phyloP scores from a whole-genome alignment of 169 alveolate genomes.

The Eimeria sp. region DNA sequence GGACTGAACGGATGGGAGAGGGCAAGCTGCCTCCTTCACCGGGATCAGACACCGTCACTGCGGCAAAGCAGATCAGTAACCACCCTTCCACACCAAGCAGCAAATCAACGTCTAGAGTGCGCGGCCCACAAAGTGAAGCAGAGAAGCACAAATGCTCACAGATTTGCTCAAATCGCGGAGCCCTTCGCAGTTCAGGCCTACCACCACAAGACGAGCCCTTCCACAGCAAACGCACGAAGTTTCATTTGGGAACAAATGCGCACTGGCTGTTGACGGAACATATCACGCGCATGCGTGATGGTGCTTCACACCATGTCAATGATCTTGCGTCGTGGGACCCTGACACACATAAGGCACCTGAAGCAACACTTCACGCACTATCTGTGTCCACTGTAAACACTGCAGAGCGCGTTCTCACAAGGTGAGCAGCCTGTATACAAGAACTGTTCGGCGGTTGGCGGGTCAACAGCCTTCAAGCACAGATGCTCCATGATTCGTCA shows the following conservation, averaged over 20 bases:
- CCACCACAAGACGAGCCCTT: not conserved
- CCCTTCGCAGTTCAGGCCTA: not conserved
- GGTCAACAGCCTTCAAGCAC: not conserved
- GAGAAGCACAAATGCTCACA: too few species aligned
- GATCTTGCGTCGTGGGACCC: not conserved
- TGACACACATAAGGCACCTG: not conserved
- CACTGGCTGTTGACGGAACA: not conserved
- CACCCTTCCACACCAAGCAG: too few species aligned
- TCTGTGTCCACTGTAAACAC: not conserved
- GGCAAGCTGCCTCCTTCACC: too few species aligned
- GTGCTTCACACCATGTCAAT: not conserved
- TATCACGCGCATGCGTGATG: not conserved
- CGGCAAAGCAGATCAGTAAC: too few species aligned
- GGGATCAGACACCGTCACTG: too few species aligned
- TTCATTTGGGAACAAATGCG: not conserved
- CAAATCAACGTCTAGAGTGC: too few species aligned
- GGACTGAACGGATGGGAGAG: too few species aligned
- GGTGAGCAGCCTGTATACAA: not conserved
- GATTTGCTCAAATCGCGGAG: too few species aligned
- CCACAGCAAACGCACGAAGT: not conserved
- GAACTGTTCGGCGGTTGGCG: too few species aligned
- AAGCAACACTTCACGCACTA: not conserved
- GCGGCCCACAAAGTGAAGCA: too few species aligned
- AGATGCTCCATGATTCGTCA: too few species aligned
- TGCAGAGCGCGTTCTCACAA: not conserved